These are phyloP conservation scores for Colletotrichum sp. DNA, from an alignment of 2,329 filamentous ascomycete genomes.

Conservation along the genomic window DNA sequence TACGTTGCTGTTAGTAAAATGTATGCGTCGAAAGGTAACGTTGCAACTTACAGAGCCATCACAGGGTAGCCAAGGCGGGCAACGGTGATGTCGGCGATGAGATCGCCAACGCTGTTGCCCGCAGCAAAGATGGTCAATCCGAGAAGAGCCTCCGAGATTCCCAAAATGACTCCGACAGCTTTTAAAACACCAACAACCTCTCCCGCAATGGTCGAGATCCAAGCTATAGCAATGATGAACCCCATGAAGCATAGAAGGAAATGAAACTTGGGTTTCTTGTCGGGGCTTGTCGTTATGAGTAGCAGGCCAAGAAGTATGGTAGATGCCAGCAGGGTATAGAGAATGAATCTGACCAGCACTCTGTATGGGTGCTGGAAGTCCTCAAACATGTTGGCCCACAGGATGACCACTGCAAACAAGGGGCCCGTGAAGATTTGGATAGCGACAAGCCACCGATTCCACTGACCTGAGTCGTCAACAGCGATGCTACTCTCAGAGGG, in stretches of 20 bases:
- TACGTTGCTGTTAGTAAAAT: slow-evolving; percentile 34
- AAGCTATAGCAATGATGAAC: slow-evolving; percentile 89
- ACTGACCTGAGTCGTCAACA: slow-evolving; percentile 54
- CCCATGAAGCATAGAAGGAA: slow-evolving; percentile 85
- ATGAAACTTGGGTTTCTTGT: slow-evolving; percentile 73
- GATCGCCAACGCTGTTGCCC: slow-evolving; percentile 91
- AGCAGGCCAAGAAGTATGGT: slow-evolving; percentile 70
- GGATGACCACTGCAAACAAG: slow-evolving; percentile 77
- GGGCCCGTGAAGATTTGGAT: slow-evolving; percentile 89
- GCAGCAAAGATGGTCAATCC: slow-evolving; percentile 96
- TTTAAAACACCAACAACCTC: slow-evolving; percentile 97
- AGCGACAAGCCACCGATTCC: slow-evolving; percentile 91
- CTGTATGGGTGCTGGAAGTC: slow-evolving; percentile 58
- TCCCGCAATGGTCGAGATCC: slow-evolving; percentile 95
- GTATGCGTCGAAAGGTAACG: neutral
- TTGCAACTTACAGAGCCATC: slow-evolving; percentile 75
- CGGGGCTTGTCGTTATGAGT: slow-evolving; percentile 70
- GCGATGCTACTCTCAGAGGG: slow-evolving; percentile 22
- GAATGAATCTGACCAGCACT: slow-evolving; percentile 59
- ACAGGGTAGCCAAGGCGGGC: slow-evolving; percentile 93
- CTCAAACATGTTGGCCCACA: slow-evolving; percentile 72
- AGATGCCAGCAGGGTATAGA: slow-evolving; percentile 73
- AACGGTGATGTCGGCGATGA: slow-evolving; percentile 94
- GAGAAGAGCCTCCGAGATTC: slow-evolving; percentile 93
- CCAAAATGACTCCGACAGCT: slow-evolving; percentile 86